Percentiles rank a stretch among this genome's conserved stretches.
phyloP scores from a whole-genome alignment of 2,329 filamentous ascomycete genomes.

The Alternaria postmessia region DNA sequence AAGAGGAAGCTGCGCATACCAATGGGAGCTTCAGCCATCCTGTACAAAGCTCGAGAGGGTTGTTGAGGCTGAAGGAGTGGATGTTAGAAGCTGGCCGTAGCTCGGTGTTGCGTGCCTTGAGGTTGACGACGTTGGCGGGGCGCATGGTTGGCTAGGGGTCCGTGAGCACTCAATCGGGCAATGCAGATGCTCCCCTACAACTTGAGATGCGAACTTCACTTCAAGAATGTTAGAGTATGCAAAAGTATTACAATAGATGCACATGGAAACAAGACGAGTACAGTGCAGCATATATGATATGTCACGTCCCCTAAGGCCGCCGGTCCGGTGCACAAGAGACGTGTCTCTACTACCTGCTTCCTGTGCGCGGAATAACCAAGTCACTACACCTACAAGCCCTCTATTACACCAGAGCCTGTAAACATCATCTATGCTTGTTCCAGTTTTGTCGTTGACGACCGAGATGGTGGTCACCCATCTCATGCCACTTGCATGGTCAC shows the following conservation, averaged over 20 bases:
- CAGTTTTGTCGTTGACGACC: neutral
- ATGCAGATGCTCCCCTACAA: conserved; percentile 17
- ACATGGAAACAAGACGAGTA: neutral
- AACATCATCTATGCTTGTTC: neutral
- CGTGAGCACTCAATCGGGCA: conserved; percentile 32
- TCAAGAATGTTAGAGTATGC: neutral
- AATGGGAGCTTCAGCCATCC: conserved; percentile 60
- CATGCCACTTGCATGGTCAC: conserved; percentile 14
- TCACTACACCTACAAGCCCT: neutral
- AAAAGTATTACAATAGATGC: neutral
- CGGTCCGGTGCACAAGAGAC: neutral
- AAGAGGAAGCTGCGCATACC: conserved; percentile 46
- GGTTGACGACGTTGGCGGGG: conserved; percentile 43
- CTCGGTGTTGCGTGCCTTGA: conserved; percentile 24
- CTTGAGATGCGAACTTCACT: neutral
- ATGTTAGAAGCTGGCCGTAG: conserved; percentile 23
- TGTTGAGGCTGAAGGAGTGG: conserved; percentile 15
- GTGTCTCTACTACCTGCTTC: neutral
- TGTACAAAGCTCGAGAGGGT: conserved; percentile 31
- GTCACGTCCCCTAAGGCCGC: neutral
- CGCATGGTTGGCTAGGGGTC: conserved; percentile 28
- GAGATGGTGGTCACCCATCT: conserved; percentile 11
- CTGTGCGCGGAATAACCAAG: neutral
- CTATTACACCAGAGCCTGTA: too few relatives aligned
- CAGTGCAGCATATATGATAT: neutral